Conservation (phyloP, 495 filamentous ascomycete species). For the Pseudomonodictys pantanalensis region DNA sequence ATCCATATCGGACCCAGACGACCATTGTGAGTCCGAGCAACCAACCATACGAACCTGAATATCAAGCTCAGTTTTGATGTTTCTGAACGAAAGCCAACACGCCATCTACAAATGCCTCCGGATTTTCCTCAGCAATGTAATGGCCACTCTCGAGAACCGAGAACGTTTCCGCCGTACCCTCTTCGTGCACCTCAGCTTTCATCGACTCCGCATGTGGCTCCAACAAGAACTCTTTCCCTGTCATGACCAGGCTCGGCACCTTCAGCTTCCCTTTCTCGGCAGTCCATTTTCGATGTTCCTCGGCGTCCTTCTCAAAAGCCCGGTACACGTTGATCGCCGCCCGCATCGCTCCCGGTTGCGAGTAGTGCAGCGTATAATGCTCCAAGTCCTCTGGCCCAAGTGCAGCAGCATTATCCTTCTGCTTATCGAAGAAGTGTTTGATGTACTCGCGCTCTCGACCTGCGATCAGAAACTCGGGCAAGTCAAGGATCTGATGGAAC, state of each 20-base stretch:
- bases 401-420: conserved; percentile 40
- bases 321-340: conserved; percentile 45
- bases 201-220: conserved; percentile 32
- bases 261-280: conserved; percentile 42
- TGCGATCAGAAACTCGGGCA: conserved; percentile 44
- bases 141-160: conserved; percentile 40
- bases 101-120: conserved; percentile 41
- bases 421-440: conserved; percentile 47
- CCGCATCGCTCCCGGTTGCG: conserved; percentile 44
- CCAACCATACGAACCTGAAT: no score
- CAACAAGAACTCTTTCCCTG: conserved; percentile 38
- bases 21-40: no score
- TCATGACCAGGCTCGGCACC: conserved; percentile 42
- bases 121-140: conserved; percentile 46
- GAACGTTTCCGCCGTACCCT: conserved; percentile 31
- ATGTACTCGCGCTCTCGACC: conserved; percentile 48
- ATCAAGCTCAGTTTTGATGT: no score
- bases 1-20: no score
- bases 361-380: conserved; percentile 41
- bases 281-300: conserved; percentile 41
- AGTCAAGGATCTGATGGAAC: conserved; percentile 46
- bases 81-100: conserved; percentile 38
- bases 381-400: conserved; percentile 42
- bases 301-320: conserved; percentile 45
- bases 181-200: conserved; percentile 41